Conservation (phyloP, 768 basidiomycete genomes). For the Naganishia onofrii region DNA sequence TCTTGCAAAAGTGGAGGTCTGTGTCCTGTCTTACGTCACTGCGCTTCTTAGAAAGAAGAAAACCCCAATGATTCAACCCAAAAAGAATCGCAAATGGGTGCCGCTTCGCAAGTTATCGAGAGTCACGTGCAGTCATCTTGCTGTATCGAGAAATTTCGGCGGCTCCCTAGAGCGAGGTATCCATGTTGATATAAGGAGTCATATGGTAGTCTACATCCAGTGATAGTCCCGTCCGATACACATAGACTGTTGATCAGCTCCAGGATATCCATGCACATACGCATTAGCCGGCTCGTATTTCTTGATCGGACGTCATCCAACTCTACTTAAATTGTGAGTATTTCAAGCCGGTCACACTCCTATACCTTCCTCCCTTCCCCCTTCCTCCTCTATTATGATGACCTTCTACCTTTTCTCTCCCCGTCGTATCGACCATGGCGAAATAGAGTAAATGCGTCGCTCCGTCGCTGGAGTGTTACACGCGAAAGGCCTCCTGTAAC, state of each 20-base stretch:
- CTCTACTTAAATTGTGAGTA: not conserved
- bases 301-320: not conserved
- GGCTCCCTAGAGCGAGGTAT: not conserved
- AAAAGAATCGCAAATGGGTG: not conserved
- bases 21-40: not conserved
- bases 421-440: constrained; percentile 54
- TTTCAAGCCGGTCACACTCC: not conserved
- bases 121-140: not conserved
- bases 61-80: not conserved
- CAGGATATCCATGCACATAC: not conserved
- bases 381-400: constrained; percentile 43
- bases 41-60: not conserved
- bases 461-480: constrained; percentile 49
- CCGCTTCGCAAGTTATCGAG: not conserved
- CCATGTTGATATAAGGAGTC: constrained; percentile 1
- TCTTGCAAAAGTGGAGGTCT: constrained; percentile 1
- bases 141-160: constrained; percentile 19
- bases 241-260: not conserved
- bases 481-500: constrained; percentile 37
- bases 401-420: constrained; percentile 53
- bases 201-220: too few relatives aligned
- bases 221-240: too few relatives aligned
- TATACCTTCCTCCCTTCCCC: constrained; percentile 14
- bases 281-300: not conserved
- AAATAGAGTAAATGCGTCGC: constrained; percentile 48